A percentile compares a stretch with the other conserved stretches of the same genome.
phyloP scores from a whole-genome alignment of 257 asterid genomes.

The Paraleonurus japonicus region DNA sequence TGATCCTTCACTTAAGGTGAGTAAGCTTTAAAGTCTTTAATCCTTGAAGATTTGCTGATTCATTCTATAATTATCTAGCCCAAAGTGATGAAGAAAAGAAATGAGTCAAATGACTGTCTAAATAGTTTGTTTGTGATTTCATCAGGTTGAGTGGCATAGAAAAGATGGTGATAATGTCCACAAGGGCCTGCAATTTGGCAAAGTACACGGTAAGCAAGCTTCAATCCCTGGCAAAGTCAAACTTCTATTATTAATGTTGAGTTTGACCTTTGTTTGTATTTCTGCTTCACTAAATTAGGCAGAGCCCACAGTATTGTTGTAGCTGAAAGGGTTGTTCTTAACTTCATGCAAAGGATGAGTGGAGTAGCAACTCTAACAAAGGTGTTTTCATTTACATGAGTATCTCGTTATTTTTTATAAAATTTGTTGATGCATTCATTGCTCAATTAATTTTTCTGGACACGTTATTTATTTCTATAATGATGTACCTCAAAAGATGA shows the following conservation, averaged over 20 bases:
- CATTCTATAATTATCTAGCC: neutral
- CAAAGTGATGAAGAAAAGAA: constrained; percentile 1
- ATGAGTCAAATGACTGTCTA: neutral
- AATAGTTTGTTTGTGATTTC: constrained; percentile 17
- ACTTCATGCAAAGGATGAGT: constrained; percentile 99
- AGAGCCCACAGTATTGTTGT: constrained; percentile 83
- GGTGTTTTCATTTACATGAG: constrained; percentile 42
- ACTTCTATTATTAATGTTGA: constrained; percentile 7
- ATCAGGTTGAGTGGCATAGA: constrained; percentile 76
- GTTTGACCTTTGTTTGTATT: constrained; percentile 13
- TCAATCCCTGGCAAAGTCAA: neutral
- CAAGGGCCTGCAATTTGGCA: constrained; percentile 92
- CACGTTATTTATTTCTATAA: neutral
- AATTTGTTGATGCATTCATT: neutral
- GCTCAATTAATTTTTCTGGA: constrained; percentile 5
- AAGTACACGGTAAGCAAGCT: constrained; percentile 64
- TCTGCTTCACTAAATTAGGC: constrained; percentile 43
- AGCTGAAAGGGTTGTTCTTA: constrained; percentile 96
- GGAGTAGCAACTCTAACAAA: constrained; percentile 96
- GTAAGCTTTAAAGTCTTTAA: neutral
- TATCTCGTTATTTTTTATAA: neutral
- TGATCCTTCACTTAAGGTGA: constrained; percentile 86
- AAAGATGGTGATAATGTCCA: constrained; percentile 80
- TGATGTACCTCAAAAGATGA: neutral
- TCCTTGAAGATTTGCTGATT: neutral